These are phyloP conservation scores for Diddensiella transvaalensis DNA, from an alignment of 805 yeast genomes.

Conservation along the genomic window DNA sequence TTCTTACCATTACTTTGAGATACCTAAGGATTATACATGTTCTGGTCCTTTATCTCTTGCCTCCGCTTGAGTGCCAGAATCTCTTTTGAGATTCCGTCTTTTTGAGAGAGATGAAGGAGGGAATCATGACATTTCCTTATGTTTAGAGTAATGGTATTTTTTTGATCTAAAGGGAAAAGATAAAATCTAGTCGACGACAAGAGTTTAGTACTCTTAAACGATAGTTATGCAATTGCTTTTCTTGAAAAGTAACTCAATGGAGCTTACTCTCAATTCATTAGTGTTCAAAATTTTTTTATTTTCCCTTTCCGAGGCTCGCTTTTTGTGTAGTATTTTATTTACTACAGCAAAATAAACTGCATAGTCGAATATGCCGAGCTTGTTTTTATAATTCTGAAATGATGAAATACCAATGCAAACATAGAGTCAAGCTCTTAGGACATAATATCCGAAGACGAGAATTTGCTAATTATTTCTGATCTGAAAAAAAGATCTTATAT, in stretches of 20 bases:
- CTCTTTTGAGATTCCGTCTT: no score
- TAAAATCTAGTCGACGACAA: slow-evolving; percentile 13
- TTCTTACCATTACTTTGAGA: background rate
- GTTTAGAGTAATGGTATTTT: background rate
- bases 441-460: slow-evolving; percentile 20
- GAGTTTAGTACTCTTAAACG: slow-evolving; percentile 17
- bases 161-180: background rate
- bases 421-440: slow-evolving; percentile 37
- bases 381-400: slow-evolving; percentile 14
- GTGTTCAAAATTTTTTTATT: slow-evolving; percentile 18
- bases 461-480: slow-evolving; percentile 21
- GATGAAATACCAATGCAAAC: slow-evolving; percentile 30
- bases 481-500: background rate
- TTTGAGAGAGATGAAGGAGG: no score
- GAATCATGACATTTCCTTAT: background rate
- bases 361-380: slow-evolving; percentile 29
- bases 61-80: slow-evolving; percentile 2
- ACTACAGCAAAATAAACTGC: slow-evolving; percentile 13
- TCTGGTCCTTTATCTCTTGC: background rate
- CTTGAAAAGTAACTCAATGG: slow-evolving; percentile 32
- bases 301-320: slow-evolving; percentile 14
- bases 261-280: slow-evolving; percentile 33
- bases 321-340: slow-evolving; percentile 5
- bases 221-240: slow-evolving; percentile 35
- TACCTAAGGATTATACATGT: no score